Conservation (phyloP, 1,139 yeast species). For the Wickerhamomyces sp. region DNA sequence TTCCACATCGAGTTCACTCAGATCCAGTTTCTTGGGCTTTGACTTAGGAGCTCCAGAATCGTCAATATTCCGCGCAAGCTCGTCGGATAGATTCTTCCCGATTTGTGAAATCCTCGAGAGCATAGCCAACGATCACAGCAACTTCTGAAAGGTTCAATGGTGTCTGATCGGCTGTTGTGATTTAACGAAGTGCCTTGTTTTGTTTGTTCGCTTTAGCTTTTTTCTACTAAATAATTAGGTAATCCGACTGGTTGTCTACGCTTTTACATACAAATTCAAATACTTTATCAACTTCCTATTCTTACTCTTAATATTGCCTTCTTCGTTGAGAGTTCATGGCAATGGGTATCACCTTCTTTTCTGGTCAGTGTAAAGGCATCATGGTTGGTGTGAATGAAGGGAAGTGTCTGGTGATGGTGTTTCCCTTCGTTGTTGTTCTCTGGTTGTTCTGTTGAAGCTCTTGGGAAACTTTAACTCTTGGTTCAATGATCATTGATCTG, state of each 20-base stretch:
- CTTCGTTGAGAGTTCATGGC: too few species aligned
- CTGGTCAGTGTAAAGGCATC: too few species aligned
- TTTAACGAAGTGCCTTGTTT: too few species aligned
- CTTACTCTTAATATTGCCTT: too few species aligned
- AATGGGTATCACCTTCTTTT: too few species aligned
- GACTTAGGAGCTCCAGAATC: slow-evolving; percentile 2
- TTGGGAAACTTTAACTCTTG: slow-evolving; percentile 43
- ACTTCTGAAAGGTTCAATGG: not conserved
- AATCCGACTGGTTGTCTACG: too few species aligned
- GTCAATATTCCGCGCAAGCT: slow-evolving; percentile 12
- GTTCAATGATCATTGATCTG: slow-evolving; percentile 69
- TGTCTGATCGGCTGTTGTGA: too few species aligned
- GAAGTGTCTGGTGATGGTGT: not conserved
- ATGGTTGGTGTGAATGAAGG: not conserved
- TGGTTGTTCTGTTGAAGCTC: slow-evolving; percentile 9
- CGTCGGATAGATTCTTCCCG: slow-evolving; percentile 10
- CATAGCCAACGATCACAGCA: slow-evolving; percentile 1
- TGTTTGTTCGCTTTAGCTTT: not conserved
- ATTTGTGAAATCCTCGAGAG: slow-evolving; percentile 8
- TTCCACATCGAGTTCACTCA: slow-evolving; percentile 5
- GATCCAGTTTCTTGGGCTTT: not conserved
- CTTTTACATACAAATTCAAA: too few species aligned
- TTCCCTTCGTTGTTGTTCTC: not conserved
- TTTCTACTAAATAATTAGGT: not conserved
- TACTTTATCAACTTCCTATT: too few species aligned